Conservation (phyloP, 2,329 filamentous ascomycete species). For the Neonectria coccinea region DNA sequence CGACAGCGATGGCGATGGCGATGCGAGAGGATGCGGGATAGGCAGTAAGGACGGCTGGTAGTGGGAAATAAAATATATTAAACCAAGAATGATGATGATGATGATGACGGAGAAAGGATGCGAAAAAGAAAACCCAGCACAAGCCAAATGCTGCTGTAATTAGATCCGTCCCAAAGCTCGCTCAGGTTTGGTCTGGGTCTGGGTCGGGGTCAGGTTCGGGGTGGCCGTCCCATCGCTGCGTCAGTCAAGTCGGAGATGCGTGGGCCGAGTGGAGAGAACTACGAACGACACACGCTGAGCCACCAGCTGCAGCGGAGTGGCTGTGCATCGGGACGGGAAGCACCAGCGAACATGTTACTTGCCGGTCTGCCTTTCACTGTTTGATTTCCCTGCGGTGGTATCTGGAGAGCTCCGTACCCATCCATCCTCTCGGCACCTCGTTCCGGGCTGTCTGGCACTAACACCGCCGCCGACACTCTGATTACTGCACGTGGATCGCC, state of each 20-base stretch:
- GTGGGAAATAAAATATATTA: neutral
- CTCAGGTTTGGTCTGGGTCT: neutral
- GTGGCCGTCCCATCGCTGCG: constrained; percentile 1
- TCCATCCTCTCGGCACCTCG: neutral
- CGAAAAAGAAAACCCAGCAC: too few species aligned
- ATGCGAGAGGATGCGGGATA: neutral
- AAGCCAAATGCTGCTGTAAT: neutral
- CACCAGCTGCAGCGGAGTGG: neutral
- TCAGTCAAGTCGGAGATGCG: constrained; percentile 15
- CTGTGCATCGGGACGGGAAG: neutral
- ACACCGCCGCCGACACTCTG: neutral
- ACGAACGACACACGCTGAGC: neutral
- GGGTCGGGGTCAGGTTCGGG: constrained; percentile 3
- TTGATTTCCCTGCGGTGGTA: too few species aligned
- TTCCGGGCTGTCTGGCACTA: neutral
- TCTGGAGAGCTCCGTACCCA: neutral
- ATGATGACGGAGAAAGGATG: neutral
- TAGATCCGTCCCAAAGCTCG: neutral
- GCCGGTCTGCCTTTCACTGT: neutral
- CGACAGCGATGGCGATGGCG: neutral
- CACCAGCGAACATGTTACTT: neutral
- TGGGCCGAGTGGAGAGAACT: constrained; percentile 5
- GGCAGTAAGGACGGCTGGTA: too few species aligned
- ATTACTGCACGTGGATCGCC: neutral
- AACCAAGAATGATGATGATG: neutral